Evolutionary conservation across 2,329 filamentous ascomycete genomes (phyloP).

Genomic region (Elsinoe batatas): DNA sequence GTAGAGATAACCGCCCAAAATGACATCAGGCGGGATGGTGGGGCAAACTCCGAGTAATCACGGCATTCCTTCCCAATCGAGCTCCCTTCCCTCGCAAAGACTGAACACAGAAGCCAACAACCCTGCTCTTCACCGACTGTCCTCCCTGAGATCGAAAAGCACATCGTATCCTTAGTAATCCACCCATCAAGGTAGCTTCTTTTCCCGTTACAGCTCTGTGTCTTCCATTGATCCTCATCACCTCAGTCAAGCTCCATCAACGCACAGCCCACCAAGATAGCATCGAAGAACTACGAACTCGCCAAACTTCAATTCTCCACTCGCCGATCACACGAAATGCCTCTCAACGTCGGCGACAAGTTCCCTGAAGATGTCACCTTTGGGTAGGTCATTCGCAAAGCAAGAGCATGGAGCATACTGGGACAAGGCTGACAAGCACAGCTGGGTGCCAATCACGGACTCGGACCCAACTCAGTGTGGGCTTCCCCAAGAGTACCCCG

Average conservation of each 20-base stretch:
- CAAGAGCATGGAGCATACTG: too few relatives aligned
- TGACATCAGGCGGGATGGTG: conserved; percentile 12
- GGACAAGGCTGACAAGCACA: conserved; percentile 24
- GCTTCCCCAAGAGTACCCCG: conserved; percentile 66
- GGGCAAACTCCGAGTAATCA: not conserved
- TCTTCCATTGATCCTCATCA: not conserved
- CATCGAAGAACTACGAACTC: not conserved
- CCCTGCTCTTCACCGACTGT: not conserved
- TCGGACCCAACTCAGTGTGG: conserved; percentile 65
- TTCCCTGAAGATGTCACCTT: conserved; percentile 78
- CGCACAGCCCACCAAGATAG: not conserved
- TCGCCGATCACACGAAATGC: conserved; percentile 38
- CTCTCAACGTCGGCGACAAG: conserved; percentile 68
- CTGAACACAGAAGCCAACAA: not conserved
- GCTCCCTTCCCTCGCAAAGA: not conserved
- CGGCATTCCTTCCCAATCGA: conserved; percentile 1
- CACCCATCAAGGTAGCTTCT: conserved; percentile 1
- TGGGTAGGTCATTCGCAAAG: conserved; percentile 41
- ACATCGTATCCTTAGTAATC: not conserved
- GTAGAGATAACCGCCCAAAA: not conserved
- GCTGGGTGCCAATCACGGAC: conserved; percentile 72
- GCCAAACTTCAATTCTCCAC: not conserved
- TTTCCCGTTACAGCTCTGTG: not conserved
- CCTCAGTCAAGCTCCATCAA: not conserved
- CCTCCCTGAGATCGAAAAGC: not conserved